phyloP scores from a whole-genome alignment of 2,329 filamentous ascomycete species.

The Microsporum canis region DNA sequence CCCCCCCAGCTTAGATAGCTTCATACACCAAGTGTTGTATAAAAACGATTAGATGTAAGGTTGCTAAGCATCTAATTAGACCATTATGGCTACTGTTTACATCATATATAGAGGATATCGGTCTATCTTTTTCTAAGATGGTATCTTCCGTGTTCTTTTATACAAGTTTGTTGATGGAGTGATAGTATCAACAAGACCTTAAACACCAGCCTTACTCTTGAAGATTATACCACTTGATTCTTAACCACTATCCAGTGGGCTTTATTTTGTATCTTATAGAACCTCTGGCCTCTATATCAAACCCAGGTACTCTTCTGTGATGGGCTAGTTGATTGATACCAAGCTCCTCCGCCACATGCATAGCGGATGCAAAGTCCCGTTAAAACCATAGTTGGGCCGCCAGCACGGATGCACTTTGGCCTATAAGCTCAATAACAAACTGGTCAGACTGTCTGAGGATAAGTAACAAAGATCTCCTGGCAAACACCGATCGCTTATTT shows the following conservation, averaged over 20 bases:
- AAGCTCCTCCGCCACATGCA: slow-evolving; percentile 5
- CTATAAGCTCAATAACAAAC: neutral
- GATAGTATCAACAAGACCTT: neutral
- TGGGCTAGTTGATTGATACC: neutral
- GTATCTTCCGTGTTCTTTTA: neutral
- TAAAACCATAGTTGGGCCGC: slow-evolving; percentile 1
- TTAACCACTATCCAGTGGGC: neutral
- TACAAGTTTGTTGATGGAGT: neutral
- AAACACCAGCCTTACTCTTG: neutral
- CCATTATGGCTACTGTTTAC: too few relatives aligned
- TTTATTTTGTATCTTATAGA: neutral
- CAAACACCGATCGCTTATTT: slow-evolving; percentile 6
- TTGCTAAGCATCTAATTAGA: neutral
- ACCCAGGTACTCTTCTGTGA: neutral
- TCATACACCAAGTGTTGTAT: neutral
- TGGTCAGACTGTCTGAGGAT: slow-evolving; percentile 3
- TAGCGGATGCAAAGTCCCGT: slow-evolving; percentile 10
- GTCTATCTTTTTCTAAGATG: neutral
- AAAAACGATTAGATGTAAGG: neutral
- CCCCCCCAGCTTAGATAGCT: neutral
- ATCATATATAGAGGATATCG: neutral
- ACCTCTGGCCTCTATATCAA: too few relatives aligned
- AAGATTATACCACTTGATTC: neutral
- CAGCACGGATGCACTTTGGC: neutral
- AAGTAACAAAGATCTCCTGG: slow-evolving; percentile 4